Conservation (phyloP, 1,284 basidiomycete genomes). For the Puccinia horiana region DNA sequence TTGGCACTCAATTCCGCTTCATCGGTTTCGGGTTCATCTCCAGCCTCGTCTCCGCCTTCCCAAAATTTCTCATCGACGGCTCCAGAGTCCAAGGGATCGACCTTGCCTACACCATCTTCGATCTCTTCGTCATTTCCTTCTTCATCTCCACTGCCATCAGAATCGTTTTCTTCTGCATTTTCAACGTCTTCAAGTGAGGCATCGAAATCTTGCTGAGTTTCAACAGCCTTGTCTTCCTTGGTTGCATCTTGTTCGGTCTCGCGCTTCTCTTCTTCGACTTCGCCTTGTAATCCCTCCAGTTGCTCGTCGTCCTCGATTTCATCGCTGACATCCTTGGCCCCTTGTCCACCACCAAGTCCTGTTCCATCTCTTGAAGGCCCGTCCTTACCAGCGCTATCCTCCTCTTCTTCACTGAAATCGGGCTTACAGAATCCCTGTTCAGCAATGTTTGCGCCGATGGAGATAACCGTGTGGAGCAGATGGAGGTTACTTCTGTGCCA, state of each 20-base stretch:
- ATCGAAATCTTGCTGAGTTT: constrained; percentile 67
- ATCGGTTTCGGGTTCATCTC: constrained; percentile 63
- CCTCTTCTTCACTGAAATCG: constrained; percentile 66
- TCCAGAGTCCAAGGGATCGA: constrained; percentile 82
- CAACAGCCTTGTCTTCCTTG: constrained; percentile 55
- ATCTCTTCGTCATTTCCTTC: constrained; percentile 60
- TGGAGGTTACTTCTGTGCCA: constrained; percentile 39
- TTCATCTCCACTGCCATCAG: constrained; percentile 65
- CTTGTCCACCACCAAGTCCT: constrained; percentile 81
- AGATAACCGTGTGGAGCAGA: constrained; percentile 37
- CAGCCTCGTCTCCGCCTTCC: constrained; percentile 72
- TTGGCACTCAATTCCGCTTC: constrained; percentile 25
- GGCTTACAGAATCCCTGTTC: constrained; percentile 91
- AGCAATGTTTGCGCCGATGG: constrained; percentile 65
- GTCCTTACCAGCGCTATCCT: constrained; percentile 60
- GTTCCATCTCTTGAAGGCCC: constrained; percentile 67
- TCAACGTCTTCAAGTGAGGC: constrained; percentile 70
- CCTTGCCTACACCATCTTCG: constrained; percentile 80
- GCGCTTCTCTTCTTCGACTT: constrained; percentile 58
- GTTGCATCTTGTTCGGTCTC: constrained; percentile 65
- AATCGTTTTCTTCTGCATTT: constrained; percentile 69
- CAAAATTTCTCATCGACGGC: constrained; percentile 95
- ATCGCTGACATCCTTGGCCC: constrained; percentile 81
- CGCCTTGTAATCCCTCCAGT: constrained; percentile 84
- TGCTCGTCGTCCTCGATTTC: constrained; percentile 94